A percentile compares a stretch with the other conserved stretches of the same genome.
Evolutionary conservation across 2,329 filamentous ascomycete species (phyloP).

Genomic region (Aspergillus jensenii): DNA sequence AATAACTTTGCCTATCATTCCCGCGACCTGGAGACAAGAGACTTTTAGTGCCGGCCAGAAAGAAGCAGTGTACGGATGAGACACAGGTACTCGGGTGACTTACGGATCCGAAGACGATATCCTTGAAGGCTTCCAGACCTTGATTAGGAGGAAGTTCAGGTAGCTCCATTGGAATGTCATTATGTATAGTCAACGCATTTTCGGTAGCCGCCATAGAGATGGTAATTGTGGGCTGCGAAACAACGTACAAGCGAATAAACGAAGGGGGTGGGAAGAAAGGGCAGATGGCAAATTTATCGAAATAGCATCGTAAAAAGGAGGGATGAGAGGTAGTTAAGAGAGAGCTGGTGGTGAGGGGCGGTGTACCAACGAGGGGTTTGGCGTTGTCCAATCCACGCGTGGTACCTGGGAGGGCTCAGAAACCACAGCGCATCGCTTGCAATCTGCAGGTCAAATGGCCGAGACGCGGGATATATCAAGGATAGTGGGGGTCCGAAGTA

Average conservation of each 20-base stretch:
- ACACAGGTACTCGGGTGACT: slow-evolving; percentile 32
- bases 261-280: slow-evolving; percentile 11
- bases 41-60: background rate
- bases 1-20: slow-evolving; percentile 89
- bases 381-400: slow-evolving; percentile 20
- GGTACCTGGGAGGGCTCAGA: slow-evolving; percentile 11
- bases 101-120: slow-evolving; percentile 85
- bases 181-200: slow-evolving; percentile 36
- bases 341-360: slow-evolving; percentile 18
- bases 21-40: slow-evolving; percentile 62
- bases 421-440: slow-evolving; percentile 21
- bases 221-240: slow-evolving; percentile 9
- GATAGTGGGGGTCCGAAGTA: slow-evolving; percentile 12
- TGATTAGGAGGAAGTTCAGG: slow-evolving; percentile 45
- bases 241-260: slow-evolving; percentile 3
- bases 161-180: slow-evolving; percentile 43
- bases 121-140: slow-evolving; percentile 72
- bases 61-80: background rate
- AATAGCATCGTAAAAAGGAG: slow-evolving; percentile 8
- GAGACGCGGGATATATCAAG: slow-evolving; percentile 17
- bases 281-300: slow-evolving; percentile 28
- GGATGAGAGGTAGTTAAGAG: slow-evolving; percentile 12
- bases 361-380: slow-evolving; percentile 23
- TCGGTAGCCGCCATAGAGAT: slow-evolving; percentile 39
- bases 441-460: slow-evolving; percentile 18